Evolutionary conservation across 192 early-diverging fungal genomes (phyloP), one percentile per base, ranked within the genome.

Genomic region (Pilaira anomala): DNA sequence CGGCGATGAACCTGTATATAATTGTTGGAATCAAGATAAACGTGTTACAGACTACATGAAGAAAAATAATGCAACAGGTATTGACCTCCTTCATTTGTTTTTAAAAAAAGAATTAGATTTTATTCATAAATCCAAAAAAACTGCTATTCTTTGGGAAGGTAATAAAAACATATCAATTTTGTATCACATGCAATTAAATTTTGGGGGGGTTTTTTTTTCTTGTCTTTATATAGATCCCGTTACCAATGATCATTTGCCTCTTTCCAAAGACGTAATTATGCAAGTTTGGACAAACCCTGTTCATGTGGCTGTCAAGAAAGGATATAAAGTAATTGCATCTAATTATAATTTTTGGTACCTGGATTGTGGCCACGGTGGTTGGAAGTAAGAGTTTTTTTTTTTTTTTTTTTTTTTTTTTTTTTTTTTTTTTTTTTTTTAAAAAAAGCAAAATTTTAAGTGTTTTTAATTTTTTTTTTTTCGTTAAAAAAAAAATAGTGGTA

Each of bases 61-160:
- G 25, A 49, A 64, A 26, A 13, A 76, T 28, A 76, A 76, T 56
- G 62, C 53, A 2, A 42, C 56, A 25, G 39, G 65, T 9, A 12
- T 64, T 48, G 60, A 75, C 60, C 46, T 76, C 21, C 44, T 76
- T 3, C 8, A 53, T 4, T 65, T 62, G 6, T 87, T 87, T 63
- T 73, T 83, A 61, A 53, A 58, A 44, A 72, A 74, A 51, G 79
- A 79, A 28, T 71, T 85, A 44, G 58, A 52, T 1, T 73, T 67
- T 9, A 66, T 84, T 30, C 59, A 57, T 13, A 45, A 45, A 12
- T 30, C 74, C 24, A 67, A 77, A 9, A 88, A 85, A 63, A 77
- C 64, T 11, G 76, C 80, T 13, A 85, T 93, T 59, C 75, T 86
- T 2, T 95, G 93, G 93, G 89, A 94, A 66, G 93, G 91, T 64